Percentiles rank a stretch among this genome's conserved stretches.
phyloP scores from a whole-genome alignment of 164 flowering plant species.

The Vitis labrusca region DNA sequence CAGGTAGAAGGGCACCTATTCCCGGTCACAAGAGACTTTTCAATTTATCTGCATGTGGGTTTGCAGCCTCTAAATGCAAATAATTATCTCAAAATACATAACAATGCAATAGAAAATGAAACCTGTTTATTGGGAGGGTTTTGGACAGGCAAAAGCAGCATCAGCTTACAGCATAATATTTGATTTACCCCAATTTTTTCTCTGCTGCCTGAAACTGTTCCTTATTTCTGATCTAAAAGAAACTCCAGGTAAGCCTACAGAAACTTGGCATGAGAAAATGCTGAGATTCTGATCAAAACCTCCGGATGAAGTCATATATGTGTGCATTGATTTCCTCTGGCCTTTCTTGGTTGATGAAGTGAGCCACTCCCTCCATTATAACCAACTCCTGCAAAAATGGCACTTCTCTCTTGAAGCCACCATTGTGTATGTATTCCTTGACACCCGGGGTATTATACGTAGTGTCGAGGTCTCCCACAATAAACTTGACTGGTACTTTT shows the following conservation, averaged over 20 bases:
- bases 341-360: constrained; percentile 51
- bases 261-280: background rate
- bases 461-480: constrained; percentile 53
- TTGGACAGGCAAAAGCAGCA: no score
- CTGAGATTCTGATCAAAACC: constrained; percentile 21
- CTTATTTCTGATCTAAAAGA: background rate
- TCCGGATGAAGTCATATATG: constrained; percentile 45
- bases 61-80: no score
- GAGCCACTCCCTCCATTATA: constrained; percentile 58
- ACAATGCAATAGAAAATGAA: no score
- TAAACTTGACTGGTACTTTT: constrained; percentile 61
- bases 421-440: constrained; percentile 50
- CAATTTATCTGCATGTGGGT: no score
- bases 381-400: constrained; percentile 49
- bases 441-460: constrained; percentile 38
- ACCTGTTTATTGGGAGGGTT: no score
- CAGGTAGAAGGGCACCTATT: no score
- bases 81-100: no score
- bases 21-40: no score
- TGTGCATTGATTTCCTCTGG: constrained; percentile 46
- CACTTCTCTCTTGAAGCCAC: constrained; percentile 44
- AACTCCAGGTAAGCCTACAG: background rate
- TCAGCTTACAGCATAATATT: no score
- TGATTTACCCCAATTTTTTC: background rate
- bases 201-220: background rate